These are phyloP conservation scores for Wilcoxina mikolae DNA, from an alignment of 495 filamentous ascomycete species.

Conservation along the genomic window DNA sequence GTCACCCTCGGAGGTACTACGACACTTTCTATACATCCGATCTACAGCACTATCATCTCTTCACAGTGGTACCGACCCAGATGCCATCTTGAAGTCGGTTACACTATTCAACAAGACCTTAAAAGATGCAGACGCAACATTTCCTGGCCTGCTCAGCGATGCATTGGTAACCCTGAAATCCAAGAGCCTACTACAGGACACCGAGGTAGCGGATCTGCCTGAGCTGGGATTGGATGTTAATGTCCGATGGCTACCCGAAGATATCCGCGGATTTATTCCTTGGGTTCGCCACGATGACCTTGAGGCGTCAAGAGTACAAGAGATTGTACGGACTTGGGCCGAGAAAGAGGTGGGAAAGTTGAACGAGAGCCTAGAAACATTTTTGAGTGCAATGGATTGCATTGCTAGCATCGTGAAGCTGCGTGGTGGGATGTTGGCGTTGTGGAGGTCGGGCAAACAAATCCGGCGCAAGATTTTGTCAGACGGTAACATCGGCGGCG, in stretches of 20 bases:
- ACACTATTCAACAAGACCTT: conserved; percentile 64
- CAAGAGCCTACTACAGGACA: conserved; percentile 53
- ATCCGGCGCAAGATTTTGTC: conserved; percentile 40
- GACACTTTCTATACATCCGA: conserved; percentile 66
- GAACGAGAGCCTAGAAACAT: conserved; percentile 41
- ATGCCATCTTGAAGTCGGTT: conserved; percentile 42
- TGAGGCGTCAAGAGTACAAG: conserved; percentile 45
- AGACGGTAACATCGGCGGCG: conserved; percentile 41
- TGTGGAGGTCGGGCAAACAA: conserved; percentile 49
- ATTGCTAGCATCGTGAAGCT: conserved; percentile 54
- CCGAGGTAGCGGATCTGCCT: conserved; percentile 46
- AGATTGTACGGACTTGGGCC: conserved; percentile 60
- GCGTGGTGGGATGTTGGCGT: conserved; percentile 51
- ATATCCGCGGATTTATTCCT: conserved; percentile 74
- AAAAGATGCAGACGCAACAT: conserved; percentile 54
- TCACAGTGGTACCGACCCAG: conserved; percentile 29
- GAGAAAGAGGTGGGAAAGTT: conserved; percentile 51
- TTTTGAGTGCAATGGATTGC: conserved; percentile 41
- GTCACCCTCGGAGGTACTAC: conserved; percentile 62
- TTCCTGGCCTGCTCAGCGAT: conserved; percentile 57
- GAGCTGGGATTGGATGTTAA: conserved; percentile 71
- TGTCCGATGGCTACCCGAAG: conserved; percentile 65
- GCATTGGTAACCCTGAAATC: conserved; percentile 54
- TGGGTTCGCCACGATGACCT: conserved; percentile 79
- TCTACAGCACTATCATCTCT: conserved; percentile 47